Evolutionary conservation across 2,329 filamentous ascomycete genomes (phyloP), one percentile per base, ranked within the genome.

Genomic region (Leptosphaerulina australis): DNA sequence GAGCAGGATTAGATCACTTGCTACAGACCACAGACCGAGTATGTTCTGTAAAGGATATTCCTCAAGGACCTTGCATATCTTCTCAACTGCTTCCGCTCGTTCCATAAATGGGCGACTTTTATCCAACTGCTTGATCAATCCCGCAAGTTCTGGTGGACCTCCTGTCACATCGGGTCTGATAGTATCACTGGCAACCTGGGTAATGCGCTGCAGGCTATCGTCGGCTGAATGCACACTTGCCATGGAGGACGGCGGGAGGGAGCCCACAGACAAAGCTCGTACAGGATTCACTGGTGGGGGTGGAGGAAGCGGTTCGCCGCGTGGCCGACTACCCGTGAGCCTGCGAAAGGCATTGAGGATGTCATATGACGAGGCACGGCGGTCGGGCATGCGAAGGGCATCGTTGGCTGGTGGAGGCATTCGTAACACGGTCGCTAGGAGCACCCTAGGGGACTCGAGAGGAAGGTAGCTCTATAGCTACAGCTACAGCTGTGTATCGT

Each of bases 401-500:
- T 73, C 35, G 51, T 64, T 65, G 30, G 63, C 41, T 33, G 70
- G 58, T 39, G 70, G 69, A 73, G 72, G 71, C 72, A 75, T 75
- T 53, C 56, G 68, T 56, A 53, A 37, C 48, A 53, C 46, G 46
- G 52, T 30, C 29, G 52, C 31, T 18, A 20, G 12, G 18, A 38
- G 45, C 15, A 21, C 34, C 44, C 46, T 45, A 33, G 39, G 9
- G 37, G 30, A 51, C 37, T 34, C 37, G 28, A 8, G 33, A n/a
- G 18, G 31, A 7, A 25, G 31, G 29, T 26, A 30, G 29, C 24
- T 14, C 21, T 25, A 30, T 37, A 35, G 34, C 38, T 46, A 14
- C 45, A 12, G 47, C 40, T 14, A 25, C 28, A 34, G n/a, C n/a
- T n/a, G n/a, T n/a, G n/a, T n/a, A n/a, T n/a, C 31, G 35, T 35